A percentile compares a stretch with the other conserved stretches of the same genome.
These are phyloP conservation scores for Lathyrus sativus DNA, from an alignment of 306 rosid genomes.

Conservation along the genomic window DNA sequence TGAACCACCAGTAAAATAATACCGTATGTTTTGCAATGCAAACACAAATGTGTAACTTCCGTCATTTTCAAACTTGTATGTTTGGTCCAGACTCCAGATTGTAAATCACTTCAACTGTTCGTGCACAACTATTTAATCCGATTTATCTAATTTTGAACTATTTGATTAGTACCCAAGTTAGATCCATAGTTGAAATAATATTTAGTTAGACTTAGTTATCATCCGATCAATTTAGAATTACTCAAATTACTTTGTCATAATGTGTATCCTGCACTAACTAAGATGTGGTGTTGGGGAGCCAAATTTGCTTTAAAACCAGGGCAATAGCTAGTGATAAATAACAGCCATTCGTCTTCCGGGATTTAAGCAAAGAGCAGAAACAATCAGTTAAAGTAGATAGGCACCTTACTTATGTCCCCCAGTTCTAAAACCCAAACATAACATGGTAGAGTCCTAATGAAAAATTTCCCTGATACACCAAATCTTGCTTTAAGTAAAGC, in stretches of 20 bases:
- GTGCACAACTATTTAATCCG: not conserved
- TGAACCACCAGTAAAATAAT: not conserved
- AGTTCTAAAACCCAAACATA: slow-evolving; percentile 12
- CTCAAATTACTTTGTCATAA: not conserved
- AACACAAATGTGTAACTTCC: not conserved
- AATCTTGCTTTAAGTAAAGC: slow-evolving; percentile 35
- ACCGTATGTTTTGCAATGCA: not conserved
- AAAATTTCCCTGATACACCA: slow-evolving; percentile 24
- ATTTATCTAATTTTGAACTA: not conserved
- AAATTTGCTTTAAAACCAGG: slow-evolving; percentile 1
- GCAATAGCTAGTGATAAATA: slow-evolving; percentile 22
- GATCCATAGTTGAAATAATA: not conserved
- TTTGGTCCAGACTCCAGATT: not conserved
- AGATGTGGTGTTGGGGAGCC: slow-evolving; percentile 15
- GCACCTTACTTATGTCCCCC: slow-evolving; percentile 11
- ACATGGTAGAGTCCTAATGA: not conserved
- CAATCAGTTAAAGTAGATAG: slow-evolving; percentile 21
- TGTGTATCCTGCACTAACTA: slow-evolving; percentile 16
- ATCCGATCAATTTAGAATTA: not conserved
- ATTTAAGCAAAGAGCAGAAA: slow-evolving; percentile 29
- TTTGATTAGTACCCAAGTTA: not conserved
- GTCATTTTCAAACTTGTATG: not conserved
- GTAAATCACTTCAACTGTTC: not conserved
- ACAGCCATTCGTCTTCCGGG: slow-evolving; percentile 10
- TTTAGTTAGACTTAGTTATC: not conserved